phyloP scores from a whole-genome alignment of 2,329 filamentous ascomycete species.

The Biscogniauxia mediterranea region DNA sequence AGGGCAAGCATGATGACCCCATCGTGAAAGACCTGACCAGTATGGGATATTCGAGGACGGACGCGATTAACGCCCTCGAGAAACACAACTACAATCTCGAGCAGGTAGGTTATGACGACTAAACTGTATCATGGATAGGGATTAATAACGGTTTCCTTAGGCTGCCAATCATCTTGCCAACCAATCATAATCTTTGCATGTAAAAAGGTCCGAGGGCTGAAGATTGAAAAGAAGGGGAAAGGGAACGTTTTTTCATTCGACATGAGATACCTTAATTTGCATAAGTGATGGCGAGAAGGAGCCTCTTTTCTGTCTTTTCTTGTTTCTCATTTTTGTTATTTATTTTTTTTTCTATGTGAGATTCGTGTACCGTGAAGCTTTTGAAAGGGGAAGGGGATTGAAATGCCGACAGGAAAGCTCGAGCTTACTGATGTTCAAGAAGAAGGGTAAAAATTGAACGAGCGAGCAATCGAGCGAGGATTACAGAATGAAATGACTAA shows the following conservation, averaged over 20 bases:
- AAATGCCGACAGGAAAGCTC: slow-evolving; percentile 1
- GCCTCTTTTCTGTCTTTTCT: neutral
- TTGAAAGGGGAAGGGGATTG: neutral
- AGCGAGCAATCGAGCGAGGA: slow-evolving; percentile 2
- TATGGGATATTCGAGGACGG: slow-evolving; percentile 80
- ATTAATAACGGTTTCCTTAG: slow-evolving; percentile 30
- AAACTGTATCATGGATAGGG: neutral
- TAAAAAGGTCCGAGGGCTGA: slow-evolving; percentile 1
- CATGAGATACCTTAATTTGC: slow-evolving; percentile 1
- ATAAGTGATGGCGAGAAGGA: neutral
- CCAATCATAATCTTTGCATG: slow-evolving; percentile 42
- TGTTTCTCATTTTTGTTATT: neutral
- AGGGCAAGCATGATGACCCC: slow-evolving; percentile 83
- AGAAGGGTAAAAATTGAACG: neutral
- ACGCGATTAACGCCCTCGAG: slow-evolving; percentile 79
- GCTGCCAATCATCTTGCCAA: slow-evolving; percentile 56
- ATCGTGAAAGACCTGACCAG: slow-evolving; percentile 84
- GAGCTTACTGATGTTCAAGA: slow-evolving; percentile 5
- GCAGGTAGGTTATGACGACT: slow-evolving; percentile 61
- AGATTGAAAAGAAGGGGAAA: neutral
- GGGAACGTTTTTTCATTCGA: neutral
- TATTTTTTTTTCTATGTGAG: slow-evolving; percentile 7
- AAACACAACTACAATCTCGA: slow-evolving; percentile 96
- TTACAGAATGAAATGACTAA: slow-evolving; percentile 15
- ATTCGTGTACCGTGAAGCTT: neutral